phyloP scores from a whole-genome alignment of 2,329 filamentous ascomycete species.

The Trichothecium roseum region DNA sequence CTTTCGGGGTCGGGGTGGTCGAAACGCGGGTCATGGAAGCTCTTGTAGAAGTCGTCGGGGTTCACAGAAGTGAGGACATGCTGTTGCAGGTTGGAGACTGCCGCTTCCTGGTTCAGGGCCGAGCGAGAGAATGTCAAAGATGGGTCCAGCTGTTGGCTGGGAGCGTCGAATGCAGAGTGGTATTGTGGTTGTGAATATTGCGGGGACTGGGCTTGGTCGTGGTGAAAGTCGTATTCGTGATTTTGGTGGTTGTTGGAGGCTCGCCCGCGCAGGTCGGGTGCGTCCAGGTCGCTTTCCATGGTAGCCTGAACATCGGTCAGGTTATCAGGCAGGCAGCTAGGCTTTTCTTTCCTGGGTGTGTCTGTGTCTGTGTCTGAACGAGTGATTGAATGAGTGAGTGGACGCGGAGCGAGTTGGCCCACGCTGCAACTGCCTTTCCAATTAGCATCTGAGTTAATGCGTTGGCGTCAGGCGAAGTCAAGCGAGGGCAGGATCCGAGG shows the following conservation, averaged over 20 bases:
- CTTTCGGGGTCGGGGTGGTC: constrained; percentile 21
- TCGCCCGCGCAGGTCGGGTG: constrained; percentile 4
- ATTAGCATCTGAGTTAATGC: constrained; percentile 29
- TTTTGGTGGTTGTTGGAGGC: neutral
- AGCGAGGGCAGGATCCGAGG: neutral
- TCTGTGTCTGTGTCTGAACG: too few species aligned
- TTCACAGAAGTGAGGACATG: constrained; percentile 33
- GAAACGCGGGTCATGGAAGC: constrained; percentile 32
- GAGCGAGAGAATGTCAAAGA: constrained; percentile 7
- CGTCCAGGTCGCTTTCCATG: constrained; percentile 31
- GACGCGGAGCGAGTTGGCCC: constrained; percentile 29
- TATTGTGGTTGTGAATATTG: constrained; percentile 2
- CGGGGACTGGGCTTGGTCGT: constrained; percentile 3
- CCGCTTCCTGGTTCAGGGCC: constrained; percentile 11
- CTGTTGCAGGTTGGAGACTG: constrained; percentile 13
- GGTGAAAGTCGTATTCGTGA: constrained; percentile 4
- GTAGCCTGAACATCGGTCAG: constrained; percentile 23
- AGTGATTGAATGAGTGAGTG: constrained; percentile 30
- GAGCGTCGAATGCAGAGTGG: too few species aligned
- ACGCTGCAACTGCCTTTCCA: constrained; percentile 20
- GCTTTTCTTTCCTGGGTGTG: constrained; percentile 4
- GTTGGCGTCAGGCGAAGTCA: constrained; percentile 23
- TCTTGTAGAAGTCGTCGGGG: constrained; percentile 46
- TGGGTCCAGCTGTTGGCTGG: too few species aligned
- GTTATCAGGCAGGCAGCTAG: constrained; percentile 29